Evolutionary conservation across 768 basidiomycete species (phyloP).

Genomic region (Tulasnella sp.): DNA sequence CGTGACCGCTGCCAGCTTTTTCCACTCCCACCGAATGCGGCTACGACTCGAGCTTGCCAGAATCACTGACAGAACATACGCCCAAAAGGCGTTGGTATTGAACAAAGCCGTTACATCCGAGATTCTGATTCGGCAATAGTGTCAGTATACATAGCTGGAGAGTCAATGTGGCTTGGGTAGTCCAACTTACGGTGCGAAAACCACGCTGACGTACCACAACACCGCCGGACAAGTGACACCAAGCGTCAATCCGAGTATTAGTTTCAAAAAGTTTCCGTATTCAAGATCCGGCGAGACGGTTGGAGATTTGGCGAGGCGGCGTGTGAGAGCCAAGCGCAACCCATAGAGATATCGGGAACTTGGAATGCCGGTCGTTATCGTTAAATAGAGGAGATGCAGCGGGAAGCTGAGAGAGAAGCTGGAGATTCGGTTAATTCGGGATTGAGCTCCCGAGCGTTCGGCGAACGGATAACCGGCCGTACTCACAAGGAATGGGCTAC

Average conservation of each 20-base stretch:
- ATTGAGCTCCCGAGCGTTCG: not conserved
- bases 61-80: slow-evolving; percentile 71
- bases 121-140: slow-evolving; percentile 52
- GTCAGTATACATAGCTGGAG: not conserved
- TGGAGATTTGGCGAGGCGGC: slow-evolving; percentile 46
- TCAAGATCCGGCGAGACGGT: not conserved
- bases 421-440: not conserved
- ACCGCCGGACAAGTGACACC: slow-evolving; percentile 51
- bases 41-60: not conserved
- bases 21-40: slow-evolving; percentile 56
- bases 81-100: slow-evolving; percentile 91
- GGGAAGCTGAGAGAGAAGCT: slow-evolving; percentile 77
- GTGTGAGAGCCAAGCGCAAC: slow-evolving; percentile 50
- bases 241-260: not conserved
- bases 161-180: not conserved
- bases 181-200: slow-evolving; percentile 67
- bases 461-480: not conserved
- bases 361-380: slow-evolving; percentile 54
- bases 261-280: not conserved
- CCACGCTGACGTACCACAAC: slow-evolving; percentile 75
- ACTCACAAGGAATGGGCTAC: slow-evolving; percentile 71
- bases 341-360: slow-evolving; percentile 55
- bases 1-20: slow-evolving; percentile 69
- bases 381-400: slow-evolving; percentile 75
- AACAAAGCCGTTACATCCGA: slow-evolving; percentile 82